These are phyloP conservation scores for Colletotrichum endophyticum DNA, from an alignment of 2,329 filamentous ascomycete genomes.

Conservation along the genomic window DNA sequence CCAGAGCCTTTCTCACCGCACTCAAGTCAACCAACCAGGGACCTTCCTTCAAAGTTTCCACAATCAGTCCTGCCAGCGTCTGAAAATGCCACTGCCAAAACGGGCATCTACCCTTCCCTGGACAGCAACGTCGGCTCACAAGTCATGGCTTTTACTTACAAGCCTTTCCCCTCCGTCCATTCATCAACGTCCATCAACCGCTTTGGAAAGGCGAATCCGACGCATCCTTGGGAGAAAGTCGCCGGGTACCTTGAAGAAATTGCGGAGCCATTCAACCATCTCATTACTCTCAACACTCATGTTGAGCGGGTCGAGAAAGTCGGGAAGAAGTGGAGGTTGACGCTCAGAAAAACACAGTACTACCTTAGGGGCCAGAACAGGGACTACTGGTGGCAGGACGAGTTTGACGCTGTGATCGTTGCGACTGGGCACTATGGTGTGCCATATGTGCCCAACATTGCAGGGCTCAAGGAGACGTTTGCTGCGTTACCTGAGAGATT, in stretches of 20 bases:
- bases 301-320: constrained; percentile 58
- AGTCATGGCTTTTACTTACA: constrained; percentile 61
- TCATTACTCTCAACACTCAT: constrained; percentile 54
- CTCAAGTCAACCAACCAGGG: constrained; percentile 45
- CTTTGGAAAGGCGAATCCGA: constrained; percentile 51
- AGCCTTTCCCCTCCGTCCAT: constrained; percentile 47
- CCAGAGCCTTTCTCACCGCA: constrained; percentile 39
- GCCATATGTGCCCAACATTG: constrained; percentile 43
- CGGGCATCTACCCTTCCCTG: constrained; percentile 47
- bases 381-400: constrained; percentile 44
- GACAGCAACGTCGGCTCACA: constrained; percentile 62
- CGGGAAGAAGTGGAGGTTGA: constrained; percentile 50
- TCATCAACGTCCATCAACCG: constrained; percentile 37
- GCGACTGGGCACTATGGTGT: constrained; percentile 45
- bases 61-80: constrained; percentile 37
- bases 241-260: constrained; percentile 55
- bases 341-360: constrained; percentile 45
- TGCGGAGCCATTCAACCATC: constrained; percentile 53
- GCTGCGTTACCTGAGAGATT: constrained; percentile 39
- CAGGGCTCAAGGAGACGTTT: constrained; percentile 41
- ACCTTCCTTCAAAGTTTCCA: constrained; percentile 46
- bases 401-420: constrained; percentile 45
- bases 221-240: constrained; percentile 48
- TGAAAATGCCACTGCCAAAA: constrained; percentile 31
- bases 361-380: constrained; percentile 42